Percentiles rank a stretch among this genome's conserved stretches.
phyloP scores from a whole-genome alignment of 176 grass and related monocot genomes.

The Oryza glumipatula region DNA sequence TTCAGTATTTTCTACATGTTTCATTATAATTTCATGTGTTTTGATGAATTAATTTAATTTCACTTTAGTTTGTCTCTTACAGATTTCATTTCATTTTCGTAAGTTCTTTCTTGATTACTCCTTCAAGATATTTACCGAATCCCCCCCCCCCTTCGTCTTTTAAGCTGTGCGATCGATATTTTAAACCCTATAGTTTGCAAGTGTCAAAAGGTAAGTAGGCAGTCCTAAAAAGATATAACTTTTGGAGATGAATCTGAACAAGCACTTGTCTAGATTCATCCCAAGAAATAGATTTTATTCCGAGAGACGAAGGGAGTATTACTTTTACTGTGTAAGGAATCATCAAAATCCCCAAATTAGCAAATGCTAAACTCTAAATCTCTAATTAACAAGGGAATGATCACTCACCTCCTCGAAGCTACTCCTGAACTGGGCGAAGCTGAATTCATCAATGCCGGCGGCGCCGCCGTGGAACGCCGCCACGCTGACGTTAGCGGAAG shows the following conservation, averaged over 20 bases:
- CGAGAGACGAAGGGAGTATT: too few species aligned
- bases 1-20: background rate
- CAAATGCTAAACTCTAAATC: background rate
- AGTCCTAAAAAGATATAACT: too few species aligned
- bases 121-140: background rate
- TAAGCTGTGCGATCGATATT: background rate
- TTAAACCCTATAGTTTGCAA: background rate
- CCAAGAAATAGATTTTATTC: too few species aligned
- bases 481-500: too few species aligned
- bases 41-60: background rate
- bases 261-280: too few species aligned
- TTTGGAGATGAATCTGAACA: too few species aligned
- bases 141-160: background rate
- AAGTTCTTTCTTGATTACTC: background rate
- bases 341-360: background rate
- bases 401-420: slow-evolving; percentile 65
- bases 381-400: background rate
- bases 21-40: background rate
- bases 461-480: slow-evolving; percentile 17
- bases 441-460: slow-evolving; percentile 48
- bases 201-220: background rate
- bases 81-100: background rate
- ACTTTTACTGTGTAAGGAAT: background rate
- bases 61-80: background rate
- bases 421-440: slow-evolving; percentile 62